phyloP scores from a whole-genome alignment of 2,329 filamentous ascomycete genomes.

The Trematosphaeria pertusa region DNA sequence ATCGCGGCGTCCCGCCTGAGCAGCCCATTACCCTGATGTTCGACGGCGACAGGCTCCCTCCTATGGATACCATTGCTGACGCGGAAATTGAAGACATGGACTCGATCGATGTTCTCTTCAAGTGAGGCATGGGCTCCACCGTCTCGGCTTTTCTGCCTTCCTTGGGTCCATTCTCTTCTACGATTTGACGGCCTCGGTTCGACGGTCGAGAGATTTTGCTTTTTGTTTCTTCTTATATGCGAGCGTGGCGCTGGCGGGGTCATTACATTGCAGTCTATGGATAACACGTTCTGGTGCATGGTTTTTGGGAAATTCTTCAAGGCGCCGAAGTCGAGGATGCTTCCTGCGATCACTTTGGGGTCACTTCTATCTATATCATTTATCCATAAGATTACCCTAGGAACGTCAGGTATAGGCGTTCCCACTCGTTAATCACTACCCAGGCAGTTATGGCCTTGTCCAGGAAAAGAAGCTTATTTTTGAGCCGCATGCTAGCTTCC shows the following conservation, averaged over 20 bases:
- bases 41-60: conserved; percentile 46
- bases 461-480: conserved; percentile 29
- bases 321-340: too few relatives aligned
- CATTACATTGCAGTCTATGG: conserved; percentile 4
- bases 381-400: too few relatives aligned
- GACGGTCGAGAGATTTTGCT: too few relatives aligned
- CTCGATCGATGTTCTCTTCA: conserved; percentile 45
- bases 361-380: too few relatives aligned
- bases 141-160: too few relatives aligned
- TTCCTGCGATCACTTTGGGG: too few relatives aligned
- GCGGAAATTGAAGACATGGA: conserved; percentile 48
- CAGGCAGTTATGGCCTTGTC: too few relatives aligned
- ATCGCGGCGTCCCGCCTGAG: conserved; percentile 26
- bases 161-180: too few relatives aligned
- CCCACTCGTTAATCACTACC: too few relatives aligned
- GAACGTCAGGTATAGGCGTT: too few relatives aligned
- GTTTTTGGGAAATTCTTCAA: background rate
- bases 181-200: too few relatives aligned
- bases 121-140: conserved; percentile 20
- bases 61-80: conserved; percentile 40
- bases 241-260: conserved; percentile 17
- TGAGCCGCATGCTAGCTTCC: conserved; percentile 14
- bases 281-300: conserved; percentile 2
- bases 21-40: conserved; percentile 45
- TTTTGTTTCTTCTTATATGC: conserved; percentile 1